Evolutionary conservation across 768 basidiomycete genomes (phyloP).

Genomic region (Neoboletus magnificus): DNA sequence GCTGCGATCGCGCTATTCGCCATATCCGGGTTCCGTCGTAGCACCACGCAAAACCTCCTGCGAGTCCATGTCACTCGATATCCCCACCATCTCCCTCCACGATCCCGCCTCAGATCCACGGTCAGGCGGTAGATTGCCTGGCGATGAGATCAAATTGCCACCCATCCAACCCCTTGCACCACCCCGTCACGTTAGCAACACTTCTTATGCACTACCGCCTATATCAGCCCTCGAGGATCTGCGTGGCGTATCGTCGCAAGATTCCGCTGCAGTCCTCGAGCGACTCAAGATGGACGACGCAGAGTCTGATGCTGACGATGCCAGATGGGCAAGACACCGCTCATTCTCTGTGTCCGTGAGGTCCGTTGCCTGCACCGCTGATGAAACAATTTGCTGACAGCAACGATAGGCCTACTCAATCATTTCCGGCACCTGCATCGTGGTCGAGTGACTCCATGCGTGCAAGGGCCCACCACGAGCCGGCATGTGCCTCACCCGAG

Average conservation of each 20-base stretch:
- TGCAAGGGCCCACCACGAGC: constrained; percentile 16
- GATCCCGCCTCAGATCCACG: constrained; percentile 30
- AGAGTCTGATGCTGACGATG: constrained; percentile 16
- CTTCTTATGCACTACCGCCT: constrained; percentile 58
- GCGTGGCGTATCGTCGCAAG: constrained; percentile 46
- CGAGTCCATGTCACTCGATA: constrained; percentile 33
- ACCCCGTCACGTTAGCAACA: constrained; percentile 27
- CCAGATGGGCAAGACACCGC: constrained; percentile 40
- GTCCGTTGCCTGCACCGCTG: constrained; percentile 14
- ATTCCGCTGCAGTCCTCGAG: constrained; percentile 64
- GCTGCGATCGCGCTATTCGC: constrained; percentile 39
- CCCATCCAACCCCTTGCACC: constrained; percentile 39
- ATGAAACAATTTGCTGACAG: not conserved
- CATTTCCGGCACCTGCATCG: constrained; percentile 21
- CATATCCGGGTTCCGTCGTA: constrained; percentile 38
- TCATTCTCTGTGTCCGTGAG: constrained; percentile 42
- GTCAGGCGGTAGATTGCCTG: constrained; percentile 20
- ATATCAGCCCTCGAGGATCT: constrained; percentile 68
- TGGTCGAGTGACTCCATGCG: constrained; percentile 25
- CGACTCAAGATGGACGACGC: constrained; percentile 58
- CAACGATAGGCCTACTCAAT: constrained; percentile 13
- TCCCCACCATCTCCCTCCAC: constrained; percentile 35
- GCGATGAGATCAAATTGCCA: constrained; percentile 39
- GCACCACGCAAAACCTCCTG: constrained; percentile 25
- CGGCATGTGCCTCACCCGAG: constrained; percentile 11